Conservation (phyloP, 2,329 filamentous ascomycete genomes). For the Cladosporium oxysporum region DNA sequence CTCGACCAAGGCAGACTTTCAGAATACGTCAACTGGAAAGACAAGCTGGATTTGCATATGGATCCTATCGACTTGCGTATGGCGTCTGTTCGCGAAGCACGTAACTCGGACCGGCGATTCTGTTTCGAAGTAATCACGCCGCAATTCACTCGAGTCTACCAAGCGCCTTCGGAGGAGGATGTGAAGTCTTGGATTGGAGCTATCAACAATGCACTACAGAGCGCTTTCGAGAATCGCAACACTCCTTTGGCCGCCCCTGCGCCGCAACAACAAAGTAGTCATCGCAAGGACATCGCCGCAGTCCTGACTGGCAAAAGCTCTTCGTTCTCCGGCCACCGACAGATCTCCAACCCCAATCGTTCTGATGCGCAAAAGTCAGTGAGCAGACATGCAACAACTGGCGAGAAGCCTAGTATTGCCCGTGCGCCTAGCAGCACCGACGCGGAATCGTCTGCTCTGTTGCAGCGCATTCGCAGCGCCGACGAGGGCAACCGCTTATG, state of each 20-base stretch:
- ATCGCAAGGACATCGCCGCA: slow-evolving; percentile 85
- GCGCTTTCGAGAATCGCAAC: slow-evolving; percentile 77
- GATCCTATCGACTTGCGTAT: slow-evolving; percentile 96
- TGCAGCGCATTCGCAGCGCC: slow-evolving; percentile 83
- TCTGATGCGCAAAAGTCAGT: slow-evolving; percentile 57
- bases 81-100: slow-evolving; percentile 93
- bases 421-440: slow-evolving; percentile 69
- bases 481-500: slow-evolving; percentile 94
- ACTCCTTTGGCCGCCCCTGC: slow-evolving; percentile 48
- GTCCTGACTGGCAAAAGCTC: slow-evolving; percentile 90
- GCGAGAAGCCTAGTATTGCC: slow-evolving; percentile 75
- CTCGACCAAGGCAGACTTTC: slow-evolving; percentile 94
- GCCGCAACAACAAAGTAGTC: slow-evolving; percentile 49
- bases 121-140: slow-evolving; percentile 99
- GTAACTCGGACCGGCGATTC: slow-evolving; percentile 90
- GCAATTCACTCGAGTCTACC: slow-evolving; percentile 92
- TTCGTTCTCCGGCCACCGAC: slow-evolving; percentile 62
- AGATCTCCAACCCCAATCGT: slow-evolving; percentile 45
- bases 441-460: slow-evolving; percentile 73
- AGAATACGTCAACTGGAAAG: slow-evolving; percentile 99
- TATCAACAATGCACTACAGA: slow-evolving; percentile 96
- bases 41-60: slow-evolving; percentile 94
- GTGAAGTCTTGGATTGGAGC: slow-evolving; percentile 96
- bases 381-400: slow-evolving; percentile 84
- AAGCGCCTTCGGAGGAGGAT: slow-evolving; percentile 96